Base-by-base conservation (phyloP, 1,284 basidiomycete species). In the Coniophora puteana region DNA sequence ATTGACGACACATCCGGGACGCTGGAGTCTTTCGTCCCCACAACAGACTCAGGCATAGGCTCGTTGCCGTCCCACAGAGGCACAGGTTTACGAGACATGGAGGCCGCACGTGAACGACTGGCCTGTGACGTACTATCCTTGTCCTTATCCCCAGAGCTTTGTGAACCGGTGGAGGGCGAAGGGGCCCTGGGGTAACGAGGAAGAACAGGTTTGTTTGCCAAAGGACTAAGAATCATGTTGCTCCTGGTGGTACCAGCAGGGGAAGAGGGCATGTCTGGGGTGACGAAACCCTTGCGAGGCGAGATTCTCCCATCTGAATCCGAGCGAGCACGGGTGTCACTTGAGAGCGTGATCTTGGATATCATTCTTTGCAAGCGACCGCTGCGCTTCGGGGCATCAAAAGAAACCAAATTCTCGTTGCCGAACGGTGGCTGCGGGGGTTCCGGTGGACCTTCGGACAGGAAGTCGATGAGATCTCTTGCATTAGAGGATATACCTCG, bases 331-430 rank as follows among this genome's bases (percentile, higher is more conserved):
- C 78, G 78, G 40, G 71, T 73, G 21, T 65, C 68, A 36, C 67
- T 67, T 5, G 77, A 70, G 41, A 86, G 64, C 36, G 75, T 78
- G 34, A 89, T 65, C 50, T 78, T 80, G 18, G 85, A 88, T 51
- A 89, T 84, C 80, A 89, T 89, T 46, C 80, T 76, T 55, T 86
- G 81, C 44, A 89, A 62, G 25, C 84, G 72, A 33, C 73, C 74
- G 26, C 69, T 69, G 58, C 76, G 78, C 51, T 80, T 83, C 28
- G 67, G 59, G 30, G 61, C 64, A 40, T 55, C 54, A 35, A 68
- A 51, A 23, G 68, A 68, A 42, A 63, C 54, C 3, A 63, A 52
- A 45, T 59, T 52, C 10, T 46, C 69, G 33, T 57, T 58, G 29
- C 46, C 25, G 22, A 40, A 34, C 22, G 34, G 26, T 31, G 22